phyloP scores from a whole-genome alignment of 2,329 filamentous ascomycete genomes.

The Clathrospora elynae region DNA sequence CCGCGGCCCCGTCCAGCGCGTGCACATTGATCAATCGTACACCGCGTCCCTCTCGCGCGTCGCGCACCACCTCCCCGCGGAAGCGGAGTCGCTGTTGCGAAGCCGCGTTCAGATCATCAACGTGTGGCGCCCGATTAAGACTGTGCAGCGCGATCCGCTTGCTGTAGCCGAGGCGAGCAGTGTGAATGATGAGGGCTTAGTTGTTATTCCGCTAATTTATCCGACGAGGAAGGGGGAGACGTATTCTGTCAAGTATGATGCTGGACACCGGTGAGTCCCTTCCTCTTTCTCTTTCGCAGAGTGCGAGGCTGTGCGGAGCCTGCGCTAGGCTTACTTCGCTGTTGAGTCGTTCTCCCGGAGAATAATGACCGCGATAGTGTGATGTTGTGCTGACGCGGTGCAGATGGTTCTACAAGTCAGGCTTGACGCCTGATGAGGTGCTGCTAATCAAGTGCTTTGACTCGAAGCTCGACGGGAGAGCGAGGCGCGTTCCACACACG shows the following conservation, averaged over 20 bases:
- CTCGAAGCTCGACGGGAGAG: slow-evolving; percentile 41
- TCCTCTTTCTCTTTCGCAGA: too few relatives aligned
- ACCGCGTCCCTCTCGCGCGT: slow-evolving; percentile 34
- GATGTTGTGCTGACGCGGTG: not conserved
- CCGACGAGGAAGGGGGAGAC: slow-evolving; percentile 40
- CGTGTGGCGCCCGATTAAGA: slow-evolving; percentile 46
- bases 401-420: slow-evolving; percentile 45
- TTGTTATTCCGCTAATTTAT: slow-evolving; percentile 38
- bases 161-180: slow-evolving; percentile 39
- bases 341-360: too few relatives aligned
- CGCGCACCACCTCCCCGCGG: slow-evolving; percentile 41
- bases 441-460: slow-evolving; percentile 47
- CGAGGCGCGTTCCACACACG: slow-evolving; percentile 42
- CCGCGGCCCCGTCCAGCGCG: slow-evolving; percentile 56
- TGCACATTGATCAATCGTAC: slow-evolving; percentile 65
- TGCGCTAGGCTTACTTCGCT: too few relatives aligned
- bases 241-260: slow-evolving; percentile 34
- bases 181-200: slow-evolving; percentile 36
- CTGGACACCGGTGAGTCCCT: slow-evolving; percentile 30
- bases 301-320: too few relatives aligned
- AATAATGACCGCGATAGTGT: not conserved
- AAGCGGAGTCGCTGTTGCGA: slow-evolving; percentile 36
- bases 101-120: slow-evolving; percentile 46
- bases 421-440: slow-evolving; percentile 36
- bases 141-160: slow-evolving; percentile 40